These are phyloP conservation scores for Hypomontagnella monticulosa DNA, from an alignment of 495 filamentous ascomycete species.

Conservation along the genomic window DNA sequence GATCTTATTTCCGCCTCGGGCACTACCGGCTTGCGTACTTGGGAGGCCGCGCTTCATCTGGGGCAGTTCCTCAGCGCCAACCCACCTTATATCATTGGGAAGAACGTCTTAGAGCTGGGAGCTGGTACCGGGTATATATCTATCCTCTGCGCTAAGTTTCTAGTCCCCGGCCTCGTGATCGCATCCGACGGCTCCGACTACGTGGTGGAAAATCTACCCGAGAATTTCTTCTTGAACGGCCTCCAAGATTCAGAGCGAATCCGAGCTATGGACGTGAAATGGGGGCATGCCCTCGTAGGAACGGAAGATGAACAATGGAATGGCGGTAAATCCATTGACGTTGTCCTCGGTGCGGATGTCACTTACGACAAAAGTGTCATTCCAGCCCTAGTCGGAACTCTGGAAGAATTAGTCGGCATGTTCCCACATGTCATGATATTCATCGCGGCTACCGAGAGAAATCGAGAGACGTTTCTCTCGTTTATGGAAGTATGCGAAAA, in stretches of 20 bases:
- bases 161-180: slow-evolving; percentile 70
- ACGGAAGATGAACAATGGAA: slow-evolving; percentile 57
- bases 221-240: slow-evolving; percentile 73
- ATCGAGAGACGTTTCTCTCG: slow-evolving; percentile 54
- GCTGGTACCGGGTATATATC: slow-evolving; percentile 89
- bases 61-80: slow-evolving; percentile 70
- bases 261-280: slow-evolving; percentile 62
- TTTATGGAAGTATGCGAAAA: slow-evolving; percentile 52
- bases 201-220: slow-evolving; percentile 73
- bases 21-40: slow-evolving; percentile 89
- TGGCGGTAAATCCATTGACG: slow-evolving; percentile 52
- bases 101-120: slow-evolving; percentile 84
- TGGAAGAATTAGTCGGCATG: slow-evolving; percentile 52
- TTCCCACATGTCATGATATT: slow-evolving; percentile 52
- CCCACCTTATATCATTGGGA: slow-evolving; percentile 57
- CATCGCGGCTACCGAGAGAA: slow-evolving; percentile 61
- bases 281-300: slow-evolving; percentile 65
- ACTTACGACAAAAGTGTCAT: slow-evolving; percentile 60
- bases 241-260: slow-evolving; percentile 58
- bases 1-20: slow-evolving; percentile 76
- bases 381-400: slow-evolving; percentile 55
- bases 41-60: slow-evolving; percentile 92
- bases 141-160: slow-evolving; percentile 79
- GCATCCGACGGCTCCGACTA: slow-evolving; percentile 83
- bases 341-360: slow-evolving; percentile 62